phyloP scores from a whole-genome alignment of 768 basidiomycete species.

The Harrya chromipes region DNA sequence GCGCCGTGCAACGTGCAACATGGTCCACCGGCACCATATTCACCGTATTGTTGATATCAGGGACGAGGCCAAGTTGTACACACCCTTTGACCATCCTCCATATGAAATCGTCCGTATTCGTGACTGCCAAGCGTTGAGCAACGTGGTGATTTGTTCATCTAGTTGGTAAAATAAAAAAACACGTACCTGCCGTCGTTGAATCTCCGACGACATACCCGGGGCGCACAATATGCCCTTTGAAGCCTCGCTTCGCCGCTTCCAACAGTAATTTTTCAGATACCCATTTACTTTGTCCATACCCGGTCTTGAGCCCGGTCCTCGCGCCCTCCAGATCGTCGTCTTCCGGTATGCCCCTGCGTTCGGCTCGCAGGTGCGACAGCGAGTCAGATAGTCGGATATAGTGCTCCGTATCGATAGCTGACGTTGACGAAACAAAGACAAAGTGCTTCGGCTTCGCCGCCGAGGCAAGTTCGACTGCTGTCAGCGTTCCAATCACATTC shows the following conservation, averaged over 20 bases:
- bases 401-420: slow-evolving; percentile 88
- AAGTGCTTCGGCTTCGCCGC: slow-evolving; percentile 71
- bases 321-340: slow-evolving; percentile 88
- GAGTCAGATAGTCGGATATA: slow-evolving; percentile 87
- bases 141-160: too few species aligned
- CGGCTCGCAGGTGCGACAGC: slow-evolving; percentile 38
- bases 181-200: slow-evolving; percentile 77
- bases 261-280: slow-evolving; percentile 93
- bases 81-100: slow-evolving; percentile 99
- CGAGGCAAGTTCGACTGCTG: slow-evolving; percentile 76
- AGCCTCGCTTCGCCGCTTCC: slow-evolving; percentile 84
- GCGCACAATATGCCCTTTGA: slow-evolving; percentile 82
- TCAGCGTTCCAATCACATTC: slow-evolving; percentile 91
- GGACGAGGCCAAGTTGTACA: slow-evolving; percentile 92
- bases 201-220: slow-evolving; percentile 98
- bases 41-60: slow-evolving; percentile 96
- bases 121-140: slow-evolving; percentile 50
- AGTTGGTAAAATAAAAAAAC: neutral
- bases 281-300: slow-evolving; percentile 99
- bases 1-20: slow-evolving; percentile 78
- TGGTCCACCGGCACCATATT: slow-evolving; percentile 99
- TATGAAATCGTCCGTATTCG: slow-evolving; percentile 98
- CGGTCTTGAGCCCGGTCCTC: slow-evolving; percentile 68
- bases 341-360: slow-evolving; percentile 75
- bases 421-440: slow-evolving; percentile 93